phyloP scores from a whole-genome alignment of 768 basidiomycete genomes.

The Termitomyces sp. region DNA sequence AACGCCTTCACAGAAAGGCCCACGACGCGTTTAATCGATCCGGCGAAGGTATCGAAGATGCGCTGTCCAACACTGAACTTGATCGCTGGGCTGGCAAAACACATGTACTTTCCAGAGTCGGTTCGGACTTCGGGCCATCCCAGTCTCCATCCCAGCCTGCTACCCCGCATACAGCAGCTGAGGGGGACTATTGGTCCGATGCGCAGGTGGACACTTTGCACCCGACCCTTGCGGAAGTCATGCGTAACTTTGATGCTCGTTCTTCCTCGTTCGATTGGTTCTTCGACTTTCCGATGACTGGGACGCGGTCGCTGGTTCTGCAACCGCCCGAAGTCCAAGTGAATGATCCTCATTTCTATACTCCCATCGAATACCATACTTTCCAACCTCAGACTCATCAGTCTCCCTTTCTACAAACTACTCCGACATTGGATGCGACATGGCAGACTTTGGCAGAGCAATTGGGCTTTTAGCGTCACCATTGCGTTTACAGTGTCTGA shows the following conservation, averaged over 20 bases:
- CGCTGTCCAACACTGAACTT: conserved; percentile 44
- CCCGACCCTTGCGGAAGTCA: conserved; percentile 52
- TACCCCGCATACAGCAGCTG: conserved; percentile 1
- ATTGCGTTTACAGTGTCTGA: not conserved
- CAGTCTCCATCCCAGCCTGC: conserved; percentile 2
- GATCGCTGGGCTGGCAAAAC: conserved; percentile 58
- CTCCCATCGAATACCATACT: not conserved
- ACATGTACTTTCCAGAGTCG: conserved; percentile 30
- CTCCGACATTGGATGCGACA: conserved; percentile 50
- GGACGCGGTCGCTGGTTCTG: not conserved
- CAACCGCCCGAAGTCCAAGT: conserved; percentile 8
- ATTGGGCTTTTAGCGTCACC: conserved; percentile 42
- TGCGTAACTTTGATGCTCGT: conserved; percentile 28
- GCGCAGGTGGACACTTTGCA: conserved; percentile 31
- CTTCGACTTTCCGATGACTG: conserved; percentile 24
- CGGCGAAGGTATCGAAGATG: conserved; percentile 23
- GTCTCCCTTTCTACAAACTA: conserved; percentile 19
- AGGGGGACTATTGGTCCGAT: conserved; percentile 14
- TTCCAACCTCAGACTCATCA: conserved; percentile 13
- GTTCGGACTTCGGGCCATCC: not conserved
- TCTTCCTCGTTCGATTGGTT: conserved; percentile 20
- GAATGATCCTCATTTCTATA: conserved; percentile 10
- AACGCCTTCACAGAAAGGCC: conserved; percentile 40
- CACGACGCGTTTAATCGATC: conserved; percentile 35
- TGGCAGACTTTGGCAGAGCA: conserved; percentile 73